Evolutionary conservation across 441 rosid species (phyloP), one percentile per base, ranked within the genome.

Genomic region (Populus hybrid): DNA sequence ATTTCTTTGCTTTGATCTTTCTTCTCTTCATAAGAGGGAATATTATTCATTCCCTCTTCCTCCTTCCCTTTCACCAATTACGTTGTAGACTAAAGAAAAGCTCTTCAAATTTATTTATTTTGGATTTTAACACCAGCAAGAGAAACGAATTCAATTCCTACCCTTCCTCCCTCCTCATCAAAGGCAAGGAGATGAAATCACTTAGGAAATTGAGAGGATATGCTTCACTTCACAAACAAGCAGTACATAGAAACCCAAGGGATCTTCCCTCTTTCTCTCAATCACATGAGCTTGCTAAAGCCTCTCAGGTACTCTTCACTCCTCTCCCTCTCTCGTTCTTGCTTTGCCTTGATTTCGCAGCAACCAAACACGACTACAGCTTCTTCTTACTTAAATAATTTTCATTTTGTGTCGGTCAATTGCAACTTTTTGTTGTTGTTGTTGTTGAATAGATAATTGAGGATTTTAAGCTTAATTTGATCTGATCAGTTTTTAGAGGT

Each of bases 241-340:
- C 4, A 20, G 90, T 81, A 11, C 86, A 81, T 75, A 84, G 77
- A 61, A 88, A 86, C 77, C 84, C 84, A 64, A 79, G 85, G 77
- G 91, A 88, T 88, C 87, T 77, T 72, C 87, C 82, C 36, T 79
- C 87, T 81, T 72, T 79, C 40, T 83, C 85, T 80, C 92, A 85
- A 73, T 77, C 84, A 26, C 92, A 91, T 80, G 99, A 93, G 83
- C 92, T 95, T 8, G 87, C 87, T 69, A 90, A 85, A 73, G 98
- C 97, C 71, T 89, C 96, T 78, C 93, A 83, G 96, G 99, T 91
- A 2, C 77, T 69, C 69, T 69, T 16, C 21, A 11, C 61, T n/a
- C 40, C 72, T 28, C 8, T 16, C 16, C 40, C 20, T 35, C 8
- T 0, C 16, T 26, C 3, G 50, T 53, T 28, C 5, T 16, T 65